phyloP scores from a whole-genome alignment of 176 grass and related monocot species.

The Tuctoria greenei region DNA sequence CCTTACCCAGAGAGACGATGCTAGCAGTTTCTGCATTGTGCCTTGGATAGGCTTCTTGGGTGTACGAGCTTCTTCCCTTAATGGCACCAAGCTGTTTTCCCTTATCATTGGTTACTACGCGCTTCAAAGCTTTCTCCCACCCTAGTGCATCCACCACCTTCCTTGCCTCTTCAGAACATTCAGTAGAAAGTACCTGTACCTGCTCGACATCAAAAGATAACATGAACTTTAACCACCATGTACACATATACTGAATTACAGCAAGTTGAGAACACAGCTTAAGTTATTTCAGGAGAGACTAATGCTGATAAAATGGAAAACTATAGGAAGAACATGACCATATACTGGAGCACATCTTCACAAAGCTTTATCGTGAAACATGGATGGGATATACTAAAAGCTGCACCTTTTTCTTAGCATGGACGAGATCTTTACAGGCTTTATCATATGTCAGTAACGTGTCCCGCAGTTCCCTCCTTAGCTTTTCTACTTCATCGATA shows the following conservation, averaged over 20 bases:
- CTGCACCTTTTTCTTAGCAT: constrained; percentile 62
- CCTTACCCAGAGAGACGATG: constrained; percentile 30
- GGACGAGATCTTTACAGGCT: constrained; percentile 62
- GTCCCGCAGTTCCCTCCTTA: constrained; percentile 60
- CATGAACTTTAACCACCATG: background rate
- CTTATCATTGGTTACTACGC: constrained; percentile 46
- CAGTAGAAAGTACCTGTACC: constrained; percentile 69
- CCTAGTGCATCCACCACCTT: constrained; percentile 56
- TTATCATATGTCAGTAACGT: constrained; percentile 59
- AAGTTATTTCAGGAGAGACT: background rate
- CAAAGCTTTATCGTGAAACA: background rate
- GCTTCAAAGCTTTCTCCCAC: constrained; percentile 56
- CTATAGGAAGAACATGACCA: background rate
- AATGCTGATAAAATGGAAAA: constrained; percentile 10
- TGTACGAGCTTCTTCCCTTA: constrained; percentile 47
- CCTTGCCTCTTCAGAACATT: constrained; percentile 64
- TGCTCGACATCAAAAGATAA: constrained; percentile 35
- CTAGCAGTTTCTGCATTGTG: constrained; percentile 38
- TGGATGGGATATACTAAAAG: background rate
- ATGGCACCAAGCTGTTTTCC: constrained; percentile 46
- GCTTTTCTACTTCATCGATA: constrained; percentile 62
- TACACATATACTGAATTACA: background rate
- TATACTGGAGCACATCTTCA: background rate
- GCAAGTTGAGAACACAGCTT: background rate
- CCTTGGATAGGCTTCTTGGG: constrained; percentile 44